Percentiles rank a stretch among this genome's conserved stretches.
These are phyloP conservation scores for Flagelloscypha sp. DNA, from an alignment of 768 basidiomycete species.

Conservation along the genomic window DNA sequence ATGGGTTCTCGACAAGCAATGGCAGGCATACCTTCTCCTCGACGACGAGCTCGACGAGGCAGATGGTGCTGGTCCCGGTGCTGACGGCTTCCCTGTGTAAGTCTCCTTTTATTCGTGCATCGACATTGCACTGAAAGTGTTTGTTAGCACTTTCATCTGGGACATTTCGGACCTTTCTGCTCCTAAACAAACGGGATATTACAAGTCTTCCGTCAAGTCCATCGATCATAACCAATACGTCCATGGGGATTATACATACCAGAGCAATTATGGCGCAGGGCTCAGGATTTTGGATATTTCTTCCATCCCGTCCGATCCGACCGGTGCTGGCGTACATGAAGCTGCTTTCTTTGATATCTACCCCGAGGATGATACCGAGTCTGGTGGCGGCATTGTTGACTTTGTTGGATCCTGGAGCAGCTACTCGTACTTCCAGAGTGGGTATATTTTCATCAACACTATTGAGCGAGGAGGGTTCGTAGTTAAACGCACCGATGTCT, in stretches of 20 bases:
- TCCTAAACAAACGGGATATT: constrained; percentile 20
- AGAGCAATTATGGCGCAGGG: constrained; percentile 22
- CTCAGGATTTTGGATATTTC: constrained; percentile 20
- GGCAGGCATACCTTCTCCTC: constrained; percentile 20
- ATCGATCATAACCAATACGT: constrained; percentile 24
- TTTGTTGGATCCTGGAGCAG: constrained; percentile 12
- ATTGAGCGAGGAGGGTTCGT: constrained; percentile 14
- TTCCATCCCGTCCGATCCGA: constrained; percentile 20
- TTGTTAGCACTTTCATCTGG: constrained; percentile 26
- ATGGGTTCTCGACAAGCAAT: constrained; percentile 20
- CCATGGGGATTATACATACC: constrained; percentile 17
- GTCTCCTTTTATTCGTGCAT: background rate
- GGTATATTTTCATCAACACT: constrained; percentile 12
- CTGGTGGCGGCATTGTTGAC: constrained; percentile 7
- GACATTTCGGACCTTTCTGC: constrained; percentile 19
- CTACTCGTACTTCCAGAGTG: constrained; percentile 13
- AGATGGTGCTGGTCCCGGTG: constrained; percentile 6
- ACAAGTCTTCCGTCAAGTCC: constrained; percentile 16
- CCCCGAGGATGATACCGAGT: constrained; percentile 16
- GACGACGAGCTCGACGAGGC: constrained; percentile 23
- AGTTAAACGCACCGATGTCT: constrained; percentile 7
- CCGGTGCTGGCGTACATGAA: constrained; percentile 18
- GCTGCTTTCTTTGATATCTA: constrained; percentile 20
- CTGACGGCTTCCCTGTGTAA: background rate
- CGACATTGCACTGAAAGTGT: no score